phyloP scores from a whole-genome alignment of 148 eudicot genomes.

The Dysphania ambrosioides region DNA sequence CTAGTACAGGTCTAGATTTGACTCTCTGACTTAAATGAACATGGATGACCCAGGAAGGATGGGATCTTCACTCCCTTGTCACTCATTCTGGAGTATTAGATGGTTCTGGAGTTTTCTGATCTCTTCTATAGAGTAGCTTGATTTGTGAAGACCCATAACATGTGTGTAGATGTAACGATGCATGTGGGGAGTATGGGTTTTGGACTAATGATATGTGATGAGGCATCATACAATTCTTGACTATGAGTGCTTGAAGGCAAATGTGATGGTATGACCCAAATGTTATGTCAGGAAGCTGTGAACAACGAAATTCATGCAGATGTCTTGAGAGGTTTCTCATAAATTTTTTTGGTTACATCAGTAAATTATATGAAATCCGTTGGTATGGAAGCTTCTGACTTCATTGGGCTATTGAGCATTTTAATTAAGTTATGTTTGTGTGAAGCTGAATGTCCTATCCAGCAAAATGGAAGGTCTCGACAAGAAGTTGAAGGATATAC shows the following conservation, averaged over 20 bases:
- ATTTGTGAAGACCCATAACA: neutral
- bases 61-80: neutral
- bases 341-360: no score
- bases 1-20: neutral
- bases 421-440: no score
- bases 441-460: no score
- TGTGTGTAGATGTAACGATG: neutral
- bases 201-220: neutral
- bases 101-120: no score
- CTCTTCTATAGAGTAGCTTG: neutral
- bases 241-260: neutral
- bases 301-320: neutral
- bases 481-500: no score
- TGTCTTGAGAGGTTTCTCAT: no score
- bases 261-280: neutral
- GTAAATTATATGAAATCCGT: no score
- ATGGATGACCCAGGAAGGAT: no score
- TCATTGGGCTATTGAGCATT: no score
- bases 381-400: no score
- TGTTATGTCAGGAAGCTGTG: neutral
- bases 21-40: no score
- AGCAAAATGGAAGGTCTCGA: no score
- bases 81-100: neutral
- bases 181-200: neutral
- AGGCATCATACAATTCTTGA: neutral